Evolutionary conservation across 1,284 basidiomycete species (phyloP).

Genomic region (Ustilago cynodontis): DNA sequence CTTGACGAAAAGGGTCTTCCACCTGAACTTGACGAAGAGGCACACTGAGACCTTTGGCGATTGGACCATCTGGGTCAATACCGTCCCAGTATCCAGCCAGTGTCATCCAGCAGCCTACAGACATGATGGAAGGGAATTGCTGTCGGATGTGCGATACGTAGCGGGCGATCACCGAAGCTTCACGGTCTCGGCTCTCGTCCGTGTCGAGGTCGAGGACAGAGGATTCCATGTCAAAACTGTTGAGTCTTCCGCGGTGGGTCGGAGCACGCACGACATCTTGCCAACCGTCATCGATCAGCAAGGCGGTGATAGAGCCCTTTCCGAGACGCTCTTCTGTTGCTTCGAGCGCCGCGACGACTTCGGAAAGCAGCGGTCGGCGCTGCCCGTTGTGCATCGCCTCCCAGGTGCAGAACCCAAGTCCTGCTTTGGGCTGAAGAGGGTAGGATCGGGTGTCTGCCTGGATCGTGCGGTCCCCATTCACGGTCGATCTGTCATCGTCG

Average conservation of each 20-base stretch:
- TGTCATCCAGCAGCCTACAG: constrained; percentile 49
- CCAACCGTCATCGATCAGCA: constrained; percentile 55
- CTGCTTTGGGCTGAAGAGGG: constrained; percentile 8
- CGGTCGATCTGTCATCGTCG: constrained; percentile 20
- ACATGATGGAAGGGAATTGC: constrained; percentile 34
- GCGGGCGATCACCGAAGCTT: constrained; percentile 17
- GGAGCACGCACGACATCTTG: constrained; percentile 24
- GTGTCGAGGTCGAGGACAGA: constrained; percentile 25
- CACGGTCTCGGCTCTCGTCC: no score
- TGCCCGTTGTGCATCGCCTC: constrained; percentile 41
- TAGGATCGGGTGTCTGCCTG: constrained; percentile 4
- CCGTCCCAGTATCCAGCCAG: constrained; percentile 52
- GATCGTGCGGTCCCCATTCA: constrained; percentile 23
- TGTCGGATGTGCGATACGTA: constrained; percentile 28
- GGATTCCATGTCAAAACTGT: constrained; percentile 37
- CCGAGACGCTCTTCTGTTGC: constrained; percentile 31
- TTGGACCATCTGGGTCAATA: constrained; percentile 29
- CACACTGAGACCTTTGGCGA: constrained; percentile 33
- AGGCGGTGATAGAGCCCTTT: constrained; percentile 25
- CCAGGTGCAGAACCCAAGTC: constrained; percentile 53
- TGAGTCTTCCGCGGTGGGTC: constrained; percentile 34
- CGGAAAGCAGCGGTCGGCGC: constrained; percentile 34
- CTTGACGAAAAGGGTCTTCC: constrained; percentile 68
- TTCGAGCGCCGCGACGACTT: constrained; percentile 36
- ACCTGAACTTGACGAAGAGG: constrained; percentile 19